phyloP scores from a whole-genome alignment of 2,329 filamentous ascomycete species.

The Mollisiaceae sp. region DNA sequence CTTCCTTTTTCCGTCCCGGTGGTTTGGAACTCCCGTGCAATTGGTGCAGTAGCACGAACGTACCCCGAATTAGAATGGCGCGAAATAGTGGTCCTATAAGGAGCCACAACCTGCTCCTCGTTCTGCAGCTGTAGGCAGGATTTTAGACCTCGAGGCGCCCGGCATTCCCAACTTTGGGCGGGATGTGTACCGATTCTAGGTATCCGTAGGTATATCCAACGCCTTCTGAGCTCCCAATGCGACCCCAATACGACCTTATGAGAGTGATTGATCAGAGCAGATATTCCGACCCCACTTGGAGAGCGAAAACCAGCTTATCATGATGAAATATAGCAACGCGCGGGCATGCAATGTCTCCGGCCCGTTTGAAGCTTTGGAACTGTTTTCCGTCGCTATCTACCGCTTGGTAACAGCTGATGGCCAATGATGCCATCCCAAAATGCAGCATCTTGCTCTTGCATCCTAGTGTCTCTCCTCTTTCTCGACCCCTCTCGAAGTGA shows the following conservation, averaged over 20 bases:
- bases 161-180: slow-evolving; percentile 5
- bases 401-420: slow-evolving; percentile 2
- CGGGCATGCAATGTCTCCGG: neutral
- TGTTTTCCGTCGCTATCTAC: neutral
- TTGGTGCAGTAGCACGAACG: too few relatives aligned
- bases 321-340: neutral
- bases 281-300: neutral
- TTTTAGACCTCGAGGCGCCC: neutral
- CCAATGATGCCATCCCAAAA: neutral
- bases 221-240: neutral
- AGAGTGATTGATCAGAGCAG: neutral
- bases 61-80: neutral
- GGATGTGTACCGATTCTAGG: neutral
- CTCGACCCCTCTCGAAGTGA: slow-evolving; percentile 4
- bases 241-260: neutral
- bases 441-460: neutral
- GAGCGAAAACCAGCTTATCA: neutral
- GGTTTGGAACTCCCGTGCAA: neutral
- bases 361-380: neutral
- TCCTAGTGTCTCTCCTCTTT: neutral
- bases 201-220: neutral
- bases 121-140: neutral
- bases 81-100: neutral
- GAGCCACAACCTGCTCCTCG: neutral
- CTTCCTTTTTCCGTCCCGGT: slow-evolving; percentile 1